These are phyloP conservation scores for Hymenoscyphus albidus DNA, from an alignment of 2,329 filamentous ascomycete species.

Conservation along the genomic window DNA sequence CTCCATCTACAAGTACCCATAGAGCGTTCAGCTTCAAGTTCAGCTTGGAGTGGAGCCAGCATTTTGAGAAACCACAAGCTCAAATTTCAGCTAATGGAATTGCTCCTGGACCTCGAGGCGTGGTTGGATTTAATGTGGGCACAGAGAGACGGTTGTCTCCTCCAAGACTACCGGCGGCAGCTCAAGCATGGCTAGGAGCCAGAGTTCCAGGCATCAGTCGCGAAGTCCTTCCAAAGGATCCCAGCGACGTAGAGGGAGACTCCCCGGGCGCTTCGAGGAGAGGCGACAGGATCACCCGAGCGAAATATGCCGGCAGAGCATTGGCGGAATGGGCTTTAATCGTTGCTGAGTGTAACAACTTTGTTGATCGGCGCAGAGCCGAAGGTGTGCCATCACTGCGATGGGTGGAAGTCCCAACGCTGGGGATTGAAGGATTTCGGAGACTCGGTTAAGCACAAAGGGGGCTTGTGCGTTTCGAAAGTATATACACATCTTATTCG, in stretches of 20 bases:
- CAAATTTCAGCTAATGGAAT: constrained; percentile 6
- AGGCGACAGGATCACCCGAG: constrained; percentile 34
- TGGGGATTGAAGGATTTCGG: constrained; percentile 61
- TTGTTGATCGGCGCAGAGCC: constrained; percentile 69
- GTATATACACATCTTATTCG: neutral
- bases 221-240: constrained; percentile 29
- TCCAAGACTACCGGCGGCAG: constrained; percentile 66
- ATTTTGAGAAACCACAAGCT: constrained; percentile 37
- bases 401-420: constrained; percentile 65
- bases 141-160: constrained; percentile 58
- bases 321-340: constrained; percentile 76
- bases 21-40: constrained; percentile 68
- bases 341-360: constrained; percentile 75
- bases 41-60: constrained; percentile 61
- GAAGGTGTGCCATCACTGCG: constrained; percentile 66
- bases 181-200: constrained; percentile 59
- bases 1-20: constrained; percentile 43
- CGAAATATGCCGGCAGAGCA: constrained; percentile 65
- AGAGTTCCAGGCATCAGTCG: constrained; percentile 26
- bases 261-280: constrained; percentile 7
- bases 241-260: constrained; percentile 16
- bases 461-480: neutral
- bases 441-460: constrained; percentile 29
- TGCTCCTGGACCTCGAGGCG: constrained; percentile 9
- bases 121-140: constrained; percentile 12